Base-by-base conservation (phyloP, 371 early-diverging fungal genomes). In the Massospora cicadina region DNA sequence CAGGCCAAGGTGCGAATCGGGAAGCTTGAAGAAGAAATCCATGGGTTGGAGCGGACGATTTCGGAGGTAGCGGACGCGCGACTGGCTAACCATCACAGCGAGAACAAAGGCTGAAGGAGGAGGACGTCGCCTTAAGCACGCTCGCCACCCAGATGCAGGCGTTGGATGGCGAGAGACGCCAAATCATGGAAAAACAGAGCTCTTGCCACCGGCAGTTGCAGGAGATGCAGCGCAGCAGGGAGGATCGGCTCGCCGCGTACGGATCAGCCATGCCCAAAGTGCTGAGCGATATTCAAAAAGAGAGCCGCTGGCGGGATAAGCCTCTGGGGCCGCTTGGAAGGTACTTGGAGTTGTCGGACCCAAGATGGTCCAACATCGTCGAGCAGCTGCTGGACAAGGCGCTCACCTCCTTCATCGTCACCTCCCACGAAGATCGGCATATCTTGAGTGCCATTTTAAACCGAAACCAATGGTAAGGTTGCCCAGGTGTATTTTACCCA, bases 321-420 rank as follows among this genome's bases (percentile, higher is more conserved):
- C 96, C 96, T 1, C 68, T 93, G 5, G 97, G 97, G 0, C 96
- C 96, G 0, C 66, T 94, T 26, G 97, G 95, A 23, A 68, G 74
- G 28, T 82, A 77, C 60, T 68, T 92, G 29, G 81, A 80, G 64
- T 70, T 94, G n/a, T 75, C 73, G 58, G 65, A 83, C 25, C 77
- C 77, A 2, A 71, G 81, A 62, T 95, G 81, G 77, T 72, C 80
- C 0, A 69, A 75, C 1, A 75, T 81, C 0, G 70, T 94, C 30
- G 94, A 95, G 68, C 73, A 82, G 0, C 71, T 85, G 0, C 72
- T 95, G 21, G 85, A 86, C 53, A 71, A 69, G n/a, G 58, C 69
- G 0, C 69, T 95, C 66, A 83, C 80, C 60, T 76, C 87, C 0
- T 91, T 91, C 74, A 79, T 83, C 0, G 94, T 94, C 24, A 81